These are phyloP conservation scores for Rosellinia necatrix DNA, from an alignment of 2,329 filamentous ascomycete species.

Conservation along the genomic window DNA sequence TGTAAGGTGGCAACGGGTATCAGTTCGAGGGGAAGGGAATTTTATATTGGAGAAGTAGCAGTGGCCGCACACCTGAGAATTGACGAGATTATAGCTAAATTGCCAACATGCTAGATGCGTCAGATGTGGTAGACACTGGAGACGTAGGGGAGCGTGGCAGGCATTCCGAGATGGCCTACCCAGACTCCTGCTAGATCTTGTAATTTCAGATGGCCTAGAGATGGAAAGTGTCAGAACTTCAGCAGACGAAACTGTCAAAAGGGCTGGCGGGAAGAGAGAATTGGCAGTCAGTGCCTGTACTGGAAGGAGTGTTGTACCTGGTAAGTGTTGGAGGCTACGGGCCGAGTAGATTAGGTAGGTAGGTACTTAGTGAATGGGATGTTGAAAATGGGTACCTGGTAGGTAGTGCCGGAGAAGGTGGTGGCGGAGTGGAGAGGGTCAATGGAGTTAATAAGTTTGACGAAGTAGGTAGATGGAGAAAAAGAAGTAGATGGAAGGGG, in stretches of 20 bases:
- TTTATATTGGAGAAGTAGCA: constrained; percentile 9
- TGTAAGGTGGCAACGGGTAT: not conserved
- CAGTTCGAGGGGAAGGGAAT: not conserved
- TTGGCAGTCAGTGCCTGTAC: not conserved
- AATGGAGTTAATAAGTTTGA: not conserved
- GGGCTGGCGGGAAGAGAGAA: not conserved
- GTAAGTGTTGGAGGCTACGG: not conserved
- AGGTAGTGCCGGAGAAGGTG: not conserved
- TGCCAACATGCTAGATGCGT: constrained; percentile 10
- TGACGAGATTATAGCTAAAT: constrained; percentile 21
- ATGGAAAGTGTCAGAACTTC: constrained; percentile 11
- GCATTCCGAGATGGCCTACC: not conserved
- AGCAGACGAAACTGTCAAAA: not conserved
- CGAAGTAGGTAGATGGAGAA: not conserved
- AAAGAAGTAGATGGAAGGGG: not conserved
- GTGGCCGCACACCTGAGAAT: not conserved
- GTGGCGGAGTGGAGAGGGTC: not conserved
- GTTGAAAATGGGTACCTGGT: too few species aligned
- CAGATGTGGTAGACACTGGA: too few species aligned
- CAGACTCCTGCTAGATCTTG: constrained; percentile 17
- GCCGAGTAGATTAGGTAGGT: not conserved
- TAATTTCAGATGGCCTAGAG: constrained; percentile 8
- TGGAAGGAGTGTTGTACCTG: constrained; percentile 6
- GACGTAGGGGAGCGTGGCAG: too few species aligned
- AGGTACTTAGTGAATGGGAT: not conserved